A percentile compares a stretch with the other conserved stretches of the same genome.
phyloP scores from a whole-genome alignment of 768 basidiomycete genomes.

The Mycena galopus region DNA sequence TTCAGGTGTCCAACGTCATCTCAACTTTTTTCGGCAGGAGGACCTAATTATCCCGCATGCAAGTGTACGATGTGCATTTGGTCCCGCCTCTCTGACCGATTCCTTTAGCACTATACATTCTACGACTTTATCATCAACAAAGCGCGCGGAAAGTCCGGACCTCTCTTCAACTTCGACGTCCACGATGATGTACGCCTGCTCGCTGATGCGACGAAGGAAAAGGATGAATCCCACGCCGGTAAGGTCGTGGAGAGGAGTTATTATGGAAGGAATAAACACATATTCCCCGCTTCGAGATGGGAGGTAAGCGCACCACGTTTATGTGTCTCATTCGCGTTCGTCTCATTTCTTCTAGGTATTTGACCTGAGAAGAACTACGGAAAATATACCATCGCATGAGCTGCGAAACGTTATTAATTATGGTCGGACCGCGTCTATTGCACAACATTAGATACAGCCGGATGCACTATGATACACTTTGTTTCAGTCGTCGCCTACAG shows the following conservation, averaged over 20 bases:
- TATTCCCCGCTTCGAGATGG: constrained; percentile 97
- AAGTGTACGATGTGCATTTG: constrained; percentile 42
- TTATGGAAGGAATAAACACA: constrained; percentile 97
- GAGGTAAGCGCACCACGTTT: constrained; percentile 70
- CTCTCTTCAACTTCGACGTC: constrained; percentile 98
- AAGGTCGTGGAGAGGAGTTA: constrained; percentile 98
- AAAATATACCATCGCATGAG: constrained; percentile 82
- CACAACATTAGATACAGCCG: constrained; percentile 21
- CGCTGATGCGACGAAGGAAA: constrained; percentile 95
- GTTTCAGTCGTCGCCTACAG: constrained; percentile 93
- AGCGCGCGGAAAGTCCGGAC: constrained; percentile 97
- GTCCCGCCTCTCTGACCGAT: constrained; percentile 7
- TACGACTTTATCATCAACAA: constrained; percentile 99
- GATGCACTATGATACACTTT: constrained; percentile 49
- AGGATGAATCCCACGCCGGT: constrained; percentile 98
- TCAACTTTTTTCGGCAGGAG: constrained; percentile 70
- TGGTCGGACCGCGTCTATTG: neutral
- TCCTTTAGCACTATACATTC: constrained; percentile 92
- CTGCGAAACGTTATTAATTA: neutral
- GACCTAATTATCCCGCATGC: constrained; percentile 98
- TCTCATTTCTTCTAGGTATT: constrained; percentile 69
- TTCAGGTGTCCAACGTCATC: neutral
- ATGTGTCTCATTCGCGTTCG: neutral
- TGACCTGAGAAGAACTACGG: constrained; percentile 94
- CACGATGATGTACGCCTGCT: constrained; percentile 97